Base-by-base conservation (phyloP, 257 asterid species). In the Solanum okadae region DNA sequence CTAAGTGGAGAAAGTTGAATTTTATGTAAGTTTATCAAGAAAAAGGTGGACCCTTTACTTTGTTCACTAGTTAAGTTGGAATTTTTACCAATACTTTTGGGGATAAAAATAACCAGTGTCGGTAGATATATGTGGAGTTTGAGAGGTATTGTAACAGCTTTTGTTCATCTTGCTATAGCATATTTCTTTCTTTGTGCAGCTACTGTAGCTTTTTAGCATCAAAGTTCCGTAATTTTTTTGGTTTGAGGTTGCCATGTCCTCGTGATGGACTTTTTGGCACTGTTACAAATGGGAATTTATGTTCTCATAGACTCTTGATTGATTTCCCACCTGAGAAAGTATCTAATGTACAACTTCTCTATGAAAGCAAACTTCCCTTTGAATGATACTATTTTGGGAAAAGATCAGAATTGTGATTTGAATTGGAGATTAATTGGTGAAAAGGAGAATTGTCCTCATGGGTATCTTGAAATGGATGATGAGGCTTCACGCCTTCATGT, bases 121-220 rank as follows among this genome's bases (percentile, higher is more conserved):
- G 90, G 90, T 67, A 88, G 88, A 70, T 91, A 91, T 37, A 88
- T 76, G 89, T 97, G 99, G 98, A 94, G 90, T 90, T 91, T 97
- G 86, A 90, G 93, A 87, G 94, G 94, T 83, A 90, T 97, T 87
- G 93, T 93, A 33, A 95, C 93, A 87, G 96, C 98, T 79, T 95
- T 95, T 93, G 92, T 96, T 92, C 98, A 96, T 94, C 98, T 96
- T n/a, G 93, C 90, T 29, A 92, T 96, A 81, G 96, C 95, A 13
- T 96, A 93, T 87, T 90, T 94, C 76, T 89, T 94, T 52, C 93
- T 96, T 6, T 96, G 96, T 88, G 96, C 92, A 87, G 92, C 99
- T 33, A 89, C 95, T n/a, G 87, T 90, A 33, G 93, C 94, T 89
- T 97, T 92, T 63, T 93, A 12, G 95, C 93, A 0, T 91, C 96